Percentiles rank a stretch among this genome's conserved stretches.
Conservation (phyloP, 305 asterid genomes). For the Solanum hybrid region DNA sequence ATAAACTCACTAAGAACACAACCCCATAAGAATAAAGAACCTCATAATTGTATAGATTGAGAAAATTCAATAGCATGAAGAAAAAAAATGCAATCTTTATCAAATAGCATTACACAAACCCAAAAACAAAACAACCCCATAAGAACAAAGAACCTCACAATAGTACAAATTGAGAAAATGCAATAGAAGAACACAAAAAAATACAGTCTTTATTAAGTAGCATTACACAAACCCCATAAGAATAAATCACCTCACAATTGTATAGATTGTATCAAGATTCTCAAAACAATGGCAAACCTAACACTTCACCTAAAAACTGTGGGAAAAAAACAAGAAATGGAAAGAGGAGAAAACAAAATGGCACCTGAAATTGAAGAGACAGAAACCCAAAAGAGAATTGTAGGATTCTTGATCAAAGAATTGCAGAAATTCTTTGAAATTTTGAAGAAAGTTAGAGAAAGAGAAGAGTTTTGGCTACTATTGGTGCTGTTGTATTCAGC, state of each 20-base stretch:
- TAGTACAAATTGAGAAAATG: neutral
- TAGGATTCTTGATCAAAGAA: neutral
- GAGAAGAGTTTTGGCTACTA: neutral
- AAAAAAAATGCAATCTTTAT: neutral
- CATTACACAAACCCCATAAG: neutral
- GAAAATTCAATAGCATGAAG: neutral
- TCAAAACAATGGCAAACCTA: neutral
- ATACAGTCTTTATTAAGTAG: neutral
- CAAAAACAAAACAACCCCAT: neutral
- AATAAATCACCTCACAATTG: neutral
- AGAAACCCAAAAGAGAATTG: neutral
- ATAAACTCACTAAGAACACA: neutral
- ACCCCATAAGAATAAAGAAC: neutral
- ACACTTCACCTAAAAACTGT: neutral
- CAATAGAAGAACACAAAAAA: neutral
- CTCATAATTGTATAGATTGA: neutral
- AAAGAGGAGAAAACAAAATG: neutral
- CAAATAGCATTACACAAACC: neutral
- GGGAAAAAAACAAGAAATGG: neutral
- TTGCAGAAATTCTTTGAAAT: neutral
- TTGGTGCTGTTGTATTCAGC: neutral
- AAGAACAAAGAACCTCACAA: neutral
- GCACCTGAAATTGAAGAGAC: neutral
- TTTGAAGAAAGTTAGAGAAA: neutral
- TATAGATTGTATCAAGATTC: neutral